Base-by-base conservation (phyloP, 441 rosid genomes). In the Adansonia grandidieri region DNA sequence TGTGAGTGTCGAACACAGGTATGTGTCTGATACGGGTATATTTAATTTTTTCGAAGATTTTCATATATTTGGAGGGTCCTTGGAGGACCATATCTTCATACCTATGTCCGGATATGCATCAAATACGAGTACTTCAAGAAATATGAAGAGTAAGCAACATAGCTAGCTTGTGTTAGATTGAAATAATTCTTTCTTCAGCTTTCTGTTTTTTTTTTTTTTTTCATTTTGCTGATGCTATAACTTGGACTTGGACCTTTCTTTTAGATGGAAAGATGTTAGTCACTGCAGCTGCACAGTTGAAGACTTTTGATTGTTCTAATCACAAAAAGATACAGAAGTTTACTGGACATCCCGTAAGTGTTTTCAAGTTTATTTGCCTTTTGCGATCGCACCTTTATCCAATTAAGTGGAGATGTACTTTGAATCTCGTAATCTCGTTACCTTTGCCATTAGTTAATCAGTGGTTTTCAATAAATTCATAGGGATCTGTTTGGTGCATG, bases 311-410 rank as follows among this genome's bases (percentile, higher is more conserved):
- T 81, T 93, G 96, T 85, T 82, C 89, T 15, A 88, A 91, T 83
- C 93, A 87, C 84, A 90, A 91, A 80, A 96, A 94, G 81, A 86
- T 88, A 48, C 97, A 92, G 84, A 96, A 94, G 85, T 96, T 94
- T 86, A 80, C 96, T 79, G 99, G 98, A 73, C 99, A 94, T 81
- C 97, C 99, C 61, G 98, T 96, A 91, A 96, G 99, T 92, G 53
- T 53, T 76, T 74, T 67, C 19, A 24, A 19, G 79, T 66, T 57
- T 53, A 4, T 50, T 6, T n/a, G 61, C 53, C 24, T 73, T 51
- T 61, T 73, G 68, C 53, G 28, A 64, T 64, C 61, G 9, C 20
- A 58, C 44, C 56, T 65, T 58, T 75, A 14, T 67, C 67, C 20
- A 42, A 45, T 48, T 20, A 69, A 57, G 70, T 53, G 63, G n/a